Evolutionary conservation across 805 yeast species (phyloP).

Genomic region (Kluyveromyces siamensis): DNA sequence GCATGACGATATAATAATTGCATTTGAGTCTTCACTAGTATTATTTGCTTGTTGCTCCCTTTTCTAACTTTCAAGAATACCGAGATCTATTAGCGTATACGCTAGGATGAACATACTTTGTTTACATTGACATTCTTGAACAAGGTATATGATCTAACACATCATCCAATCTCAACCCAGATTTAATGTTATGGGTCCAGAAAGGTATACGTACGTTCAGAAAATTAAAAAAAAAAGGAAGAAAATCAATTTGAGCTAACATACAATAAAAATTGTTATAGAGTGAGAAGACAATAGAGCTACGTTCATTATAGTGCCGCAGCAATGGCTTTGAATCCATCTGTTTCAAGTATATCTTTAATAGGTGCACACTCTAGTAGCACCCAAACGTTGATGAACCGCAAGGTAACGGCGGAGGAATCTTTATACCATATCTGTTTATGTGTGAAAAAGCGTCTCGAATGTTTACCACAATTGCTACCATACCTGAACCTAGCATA

Average conservation of each 20-base stretch:
- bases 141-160: no score
- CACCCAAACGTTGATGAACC: constrained; percentile 46
- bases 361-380: constrained; percentile 12
- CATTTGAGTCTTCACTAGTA: neutral
- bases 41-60: no score
- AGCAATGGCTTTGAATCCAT: constrained; percentile 2
- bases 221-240: no score
- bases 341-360: constrained; percentile 10
- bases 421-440: constrained; percentile 64
- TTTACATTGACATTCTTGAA: no score
- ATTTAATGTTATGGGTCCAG: no score
- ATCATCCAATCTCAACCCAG: no score
- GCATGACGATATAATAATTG: neutral
- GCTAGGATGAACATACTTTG: no score
- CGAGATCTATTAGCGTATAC: no score
- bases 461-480: constrained; percentile 54
- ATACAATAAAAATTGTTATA: neutral
- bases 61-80: no score
- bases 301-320: neutral
- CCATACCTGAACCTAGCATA: constrained; percentile 60
- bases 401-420: constrained; percentile 50
- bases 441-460: constrained; percentile 45
- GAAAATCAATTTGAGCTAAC: neutral
- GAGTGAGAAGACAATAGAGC: neutral
- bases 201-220: neutral